phyloP scores from a whole-genome alignment of 179 eudicot genomes.

The Gypsophila paniculata region DNA sequence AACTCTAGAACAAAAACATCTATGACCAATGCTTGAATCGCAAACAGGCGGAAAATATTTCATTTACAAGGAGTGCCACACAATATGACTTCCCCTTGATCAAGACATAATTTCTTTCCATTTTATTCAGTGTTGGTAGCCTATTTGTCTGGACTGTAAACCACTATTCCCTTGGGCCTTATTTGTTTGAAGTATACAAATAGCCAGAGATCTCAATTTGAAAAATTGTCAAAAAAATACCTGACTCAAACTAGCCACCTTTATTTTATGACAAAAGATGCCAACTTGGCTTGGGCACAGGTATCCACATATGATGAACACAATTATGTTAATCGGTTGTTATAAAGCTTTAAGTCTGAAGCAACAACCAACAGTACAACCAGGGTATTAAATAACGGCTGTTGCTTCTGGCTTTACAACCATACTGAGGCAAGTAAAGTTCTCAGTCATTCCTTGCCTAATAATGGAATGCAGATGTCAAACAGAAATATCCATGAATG shows the following conservation, averaged over 20 bases:
- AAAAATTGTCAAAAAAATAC: background rate
- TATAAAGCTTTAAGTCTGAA: background rate
- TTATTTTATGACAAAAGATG: background rate
- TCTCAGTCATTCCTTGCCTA: background rate
- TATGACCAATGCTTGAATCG: background rate
- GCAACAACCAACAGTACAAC: background rate
- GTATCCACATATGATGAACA: too few species aligned
- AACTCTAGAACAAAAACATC: background rate
- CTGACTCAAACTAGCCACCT: background rate
- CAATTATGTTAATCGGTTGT: background rate
- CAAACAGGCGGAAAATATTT: background rate
- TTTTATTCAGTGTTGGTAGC: background rate
- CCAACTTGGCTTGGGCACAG: background rate
- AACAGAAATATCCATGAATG: background rate
- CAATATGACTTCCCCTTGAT: background rate
- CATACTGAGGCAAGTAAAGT: background rate
- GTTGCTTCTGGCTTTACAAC: too few species aligned
- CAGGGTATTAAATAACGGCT: too few species aligned
- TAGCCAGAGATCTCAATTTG: background rate
- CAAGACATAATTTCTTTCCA: background rate
- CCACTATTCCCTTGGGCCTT: background rate
- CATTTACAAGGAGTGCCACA: background rate
- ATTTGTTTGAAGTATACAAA: background rate
- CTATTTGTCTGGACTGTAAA: background rate
- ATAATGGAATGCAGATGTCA: background rate